Evolutionary conservation across 148 eudicot species (phyloP).

Genomic region (Vaccinium darrowii): DNA sequence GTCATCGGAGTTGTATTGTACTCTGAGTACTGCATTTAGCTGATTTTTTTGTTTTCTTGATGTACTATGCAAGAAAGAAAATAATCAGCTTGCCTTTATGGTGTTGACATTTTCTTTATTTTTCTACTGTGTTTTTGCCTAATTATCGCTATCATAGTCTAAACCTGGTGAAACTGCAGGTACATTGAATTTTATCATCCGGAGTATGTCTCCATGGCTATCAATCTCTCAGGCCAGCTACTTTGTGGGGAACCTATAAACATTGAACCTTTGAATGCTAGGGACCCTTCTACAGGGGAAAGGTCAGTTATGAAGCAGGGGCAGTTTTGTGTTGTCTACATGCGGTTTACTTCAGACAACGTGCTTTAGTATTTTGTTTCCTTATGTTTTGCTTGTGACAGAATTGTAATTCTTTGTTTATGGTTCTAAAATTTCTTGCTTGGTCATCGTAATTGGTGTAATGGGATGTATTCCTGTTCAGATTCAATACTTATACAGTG

Average conservation of each 20-base stretch:
- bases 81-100: not conserved
- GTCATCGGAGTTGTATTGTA: too few relatives aligned
- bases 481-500: too few relatives aligned
- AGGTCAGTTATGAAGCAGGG: not conserved
- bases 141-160: not conserved
- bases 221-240: not conserved
- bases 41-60: not conserved
- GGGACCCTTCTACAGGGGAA: not conserved
- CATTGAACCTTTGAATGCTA: not conserved
- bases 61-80: not conserved
- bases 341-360: too few relatives aligned
- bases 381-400: too few relatives aligned
- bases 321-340: not conserved
- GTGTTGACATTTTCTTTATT: not conserved
- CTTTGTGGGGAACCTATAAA: not conserved
- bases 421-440: too few relatives aligned
- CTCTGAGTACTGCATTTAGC: too few relatives aligned
- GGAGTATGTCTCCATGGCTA: not conserved
- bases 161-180: not conserved
- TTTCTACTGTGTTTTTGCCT: not conserved
- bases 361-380: too few relatives aligned
- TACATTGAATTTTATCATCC: not conserved
- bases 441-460: too few relatives aligned
- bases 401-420: too few relatives aligned
- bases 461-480: too few relatives aligned